phyloP scores from a whole-genome alignment of 129 eudicot species.

The Scalesia atractyloides region DNA sequence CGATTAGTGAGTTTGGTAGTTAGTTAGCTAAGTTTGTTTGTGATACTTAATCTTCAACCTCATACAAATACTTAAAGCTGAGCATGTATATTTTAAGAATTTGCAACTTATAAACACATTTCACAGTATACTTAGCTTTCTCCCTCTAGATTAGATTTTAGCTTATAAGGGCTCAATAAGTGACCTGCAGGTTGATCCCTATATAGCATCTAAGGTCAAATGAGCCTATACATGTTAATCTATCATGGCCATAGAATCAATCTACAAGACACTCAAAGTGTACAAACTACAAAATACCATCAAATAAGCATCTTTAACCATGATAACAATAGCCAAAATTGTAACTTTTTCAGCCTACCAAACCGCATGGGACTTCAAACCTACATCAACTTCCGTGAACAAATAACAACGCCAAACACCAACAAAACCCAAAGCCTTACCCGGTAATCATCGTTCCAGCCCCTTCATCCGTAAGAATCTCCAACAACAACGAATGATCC shows the following conservation, averaged over 20 bases:
- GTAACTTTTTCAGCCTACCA: slow-evolving; percentile 1
- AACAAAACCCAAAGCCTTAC: slow-evolving; percentile 27
- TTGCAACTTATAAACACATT: too few relatives aligned
- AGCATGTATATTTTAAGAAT: too few relatives aligned
- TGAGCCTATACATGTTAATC: background rate
- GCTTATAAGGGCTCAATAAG: too few relatives aligned
- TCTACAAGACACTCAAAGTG: background rate
- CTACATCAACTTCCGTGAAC: background rate
- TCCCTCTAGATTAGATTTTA: too few relatives aligned
- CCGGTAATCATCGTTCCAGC: slow-evolving; percentile 97
- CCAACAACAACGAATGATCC: slow-evolving; percentile 79
- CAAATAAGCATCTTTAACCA: background rate
- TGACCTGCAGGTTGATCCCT: too few relatives aligned
- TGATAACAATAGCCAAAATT: slow-evolving; percentile 1
- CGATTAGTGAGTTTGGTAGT: too few relatives aligned
- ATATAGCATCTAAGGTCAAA: background rate
- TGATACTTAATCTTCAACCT: too few relatives aligned
- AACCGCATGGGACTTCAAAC: background rate
- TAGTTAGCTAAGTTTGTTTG: too few relatives aligned
- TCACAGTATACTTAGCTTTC: too few relatives aligned
- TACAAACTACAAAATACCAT: background rate
- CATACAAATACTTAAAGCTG: too few relatives aligned
- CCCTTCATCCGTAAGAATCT: slow-evolving; percentile 86
- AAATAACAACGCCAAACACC: background rate
- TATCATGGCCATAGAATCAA: slow-evolving; percentile 1